Evolutionary conservation across 2,329 filamentous ascomycete genomes (phyloP).

Genomic region (Zasmidium angulare): DNA sequence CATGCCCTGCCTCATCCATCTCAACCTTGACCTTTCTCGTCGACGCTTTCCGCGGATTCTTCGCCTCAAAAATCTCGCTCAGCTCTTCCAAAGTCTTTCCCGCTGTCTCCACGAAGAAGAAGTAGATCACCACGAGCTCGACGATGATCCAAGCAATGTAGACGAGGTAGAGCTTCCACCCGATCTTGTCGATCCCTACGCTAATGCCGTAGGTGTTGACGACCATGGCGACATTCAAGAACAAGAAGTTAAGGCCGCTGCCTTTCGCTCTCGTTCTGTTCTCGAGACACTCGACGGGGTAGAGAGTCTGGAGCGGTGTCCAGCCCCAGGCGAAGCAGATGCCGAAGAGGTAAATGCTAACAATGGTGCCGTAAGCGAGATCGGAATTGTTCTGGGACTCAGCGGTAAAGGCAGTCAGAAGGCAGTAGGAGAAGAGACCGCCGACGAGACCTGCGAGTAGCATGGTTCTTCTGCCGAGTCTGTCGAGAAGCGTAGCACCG

Average conservation of each 20-base stretch:
- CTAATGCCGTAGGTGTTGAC: slow-evolving; percentile 36
- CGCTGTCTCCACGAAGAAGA: slow-evolving; percentile 42
- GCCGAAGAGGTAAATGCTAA: slow-evolving; percentile 43
- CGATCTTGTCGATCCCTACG: slow-evolving; percentile 27
- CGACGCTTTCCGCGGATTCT: slow-evolving; percentile 32
- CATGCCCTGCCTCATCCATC: slow-evolving; percentile 26
- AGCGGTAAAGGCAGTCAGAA: slow-evolving; percentile 39
- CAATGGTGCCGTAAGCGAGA: slow-evolving; percentile 39
- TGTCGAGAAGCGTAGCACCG: slow-evolving; percentile 34
- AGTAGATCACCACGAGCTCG: slow-evolving; percentile 33
- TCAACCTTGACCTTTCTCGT: slow-evolving; percentile 30
- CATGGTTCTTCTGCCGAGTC: slow-evolving; percentile 33
- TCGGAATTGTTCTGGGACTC: slow-evolving; percentile 22
- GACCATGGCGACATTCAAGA: slow-evolving; percentile 47
- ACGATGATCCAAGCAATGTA: slow-evolving; percentile 33
- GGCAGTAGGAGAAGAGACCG: slow-evolving; percentile 35
- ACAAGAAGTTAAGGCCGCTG: slow-evolving; percentile 37
- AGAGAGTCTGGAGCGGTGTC: slow-evolving; percentile 42
- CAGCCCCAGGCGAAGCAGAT: slow-evolving; percentile 43
- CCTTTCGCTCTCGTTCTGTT: slow-evolving; percentile 41
- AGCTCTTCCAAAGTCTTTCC: slow-evolving; percentile 34
- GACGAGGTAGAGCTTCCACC: slow-evolving; percentile 29
- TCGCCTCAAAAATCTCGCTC: slow-evolving; percentile 23
- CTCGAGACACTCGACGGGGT: slow-evolving; percentile 40
- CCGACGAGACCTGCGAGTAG: slow-evolving; percentile 39